Evolutionary conservation across 1,139 yeast species (phyloP), one percentile per base, ranked within the genome.

Genomic region (Suhomyces taliae): DNA sequence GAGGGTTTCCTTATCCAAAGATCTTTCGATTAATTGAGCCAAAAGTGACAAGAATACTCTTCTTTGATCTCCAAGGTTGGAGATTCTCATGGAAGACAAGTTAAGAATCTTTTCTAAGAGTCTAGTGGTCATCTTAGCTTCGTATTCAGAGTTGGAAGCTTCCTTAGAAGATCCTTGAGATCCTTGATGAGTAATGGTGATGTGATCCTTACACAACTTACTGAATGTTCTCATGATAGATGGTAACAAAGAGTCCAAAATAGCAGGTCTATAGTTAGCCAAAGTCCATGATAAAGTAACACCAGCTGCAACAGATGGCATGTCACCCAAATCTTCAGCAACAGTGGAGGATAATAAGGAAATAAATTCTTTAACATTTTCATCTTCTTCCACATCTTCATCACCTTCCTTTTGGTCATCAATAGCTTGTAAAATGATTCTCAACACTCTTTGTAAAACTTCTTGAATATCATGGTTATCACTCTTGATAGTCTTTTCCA

Each of bases 1-100:
- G 52, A 93, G 74, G 8, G 95, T 79, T 19, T 79, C 82, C 51
- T 83, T 83, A 59, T 91, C 97, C 49, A 85, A 77, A 1, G 97
- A 89, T 40, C 96, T 79, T 58, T 95, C 99, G 54, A 93, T 88
- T 53, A 93, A 74, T 58, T 93, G 96, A 0, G 97, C 97, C 46
- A 93, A 74, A 8, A 91, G 73, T 0, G 96, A 85, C 53, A 95
- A 69, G 62, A 91, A 95, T 26, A 90, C 84, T 44, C 99, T 79
- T 50, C 99, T 80, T 61, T 95, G 97, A 55, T 95, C 99, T 1
- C 97, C 98, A 29, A 95, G 73, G 32, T 81, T 78, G 0, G 96
- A 82, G 12, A 95, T 89, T 57, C 97, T 80, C 74, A 82, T 78
- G 0, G 96, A 84, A 1, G 91, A 83, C 47, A 93, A 78, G 53